Base-by-base conservation (phyloP, 768 basidiomycete species). In the Pleurotus pulmonarius region DNA sequence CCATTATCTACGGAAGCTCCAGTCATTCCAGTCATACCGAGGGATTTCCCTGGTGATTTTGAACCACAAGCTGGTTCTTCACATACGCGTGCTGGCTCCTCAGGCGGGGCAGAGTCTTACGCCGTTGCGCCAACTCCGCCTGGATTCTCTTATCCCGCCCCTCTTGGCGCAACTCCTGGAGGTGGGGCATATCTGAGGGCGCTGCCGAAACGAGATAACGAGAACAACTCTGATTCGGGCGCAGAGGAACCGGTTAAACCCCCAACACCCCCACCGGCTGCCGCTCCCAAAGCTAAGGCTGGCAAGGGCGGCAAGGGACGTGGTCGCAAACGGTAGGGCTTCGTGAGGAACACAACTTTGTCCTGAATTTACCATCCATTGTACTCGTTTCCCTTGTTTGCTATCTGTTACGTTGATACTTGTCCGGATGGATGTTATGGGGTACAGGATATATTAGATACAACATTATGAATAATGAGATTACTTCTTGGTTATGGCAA, bases 121-220 rank as follows among this genome's bases (percentile, higher is more conserved):
- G 51, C 51, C 12, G 51, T 25, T 22, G 51, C 39, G 22, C 51
- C 51, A 1, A 53, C 51, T 15, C 51, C 51, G 15, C 51, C 51
- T 12, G 51, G 51, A 20, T 53, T 53, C 39, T 53, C 51, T 12
- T 53, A 53, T 53, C 51, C 51, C 38, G 51, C 39, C 3, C 51
- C 51, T 7, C 18, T 53, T 43, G 51, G 39, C 6, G 34, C 51
- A 22, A 41, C 51, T 4, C 51, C 51, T 3, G 51, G 51, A 7
- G 37, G 37, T 0, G 51, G 51, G 2, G n/a, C 51, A 18, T 53
- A 53, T 41, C n/a, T 53, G 3, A 43, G 34, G 39, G n/a, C 38
- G 12, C 18, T 53, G 15, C 51, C 51, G 2, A 53, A 53, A 15
- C 51, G 51, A 2, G 26, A 39, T 9, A 39, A 37, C 34, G 29